Percentiles rank a stretch among this genome's conserved stretches.
These are phyloP conservation scores for Diaporthe caulivora DNA, from an alignment of 2,329 filamentous ascomycete species.

Conservation along the genomic window DNA sequence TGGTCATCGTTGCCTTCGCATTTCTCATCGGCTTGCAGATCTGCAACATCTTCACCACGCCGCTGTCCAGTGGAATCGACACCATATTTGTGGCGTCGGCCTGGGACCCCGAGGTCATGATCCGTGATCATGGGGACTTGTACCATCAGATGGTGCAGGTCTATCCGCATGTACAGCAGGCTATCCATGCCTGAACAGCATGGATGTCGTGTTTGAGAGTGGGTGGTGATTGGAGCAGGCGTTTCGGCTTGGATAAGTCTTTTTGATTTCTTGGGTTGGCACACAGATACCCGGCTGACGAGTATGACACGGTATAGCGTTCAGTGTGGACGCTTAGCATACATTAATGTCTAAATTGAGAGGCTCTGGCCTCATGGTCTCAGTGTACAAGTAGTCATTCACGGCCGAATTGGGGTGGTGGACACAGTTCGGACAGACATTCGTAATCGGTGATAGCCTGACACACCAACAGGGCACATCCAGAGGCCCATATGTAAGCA, in stretches of 20 bases:
- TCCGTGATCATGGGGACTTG: slow-evolving; percentile 83
- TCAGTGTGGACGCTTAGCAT: background rate
- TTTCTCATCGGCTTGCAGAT: slow-evolving; percentile 94
- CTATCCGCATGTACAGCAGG: slow-evolving; percentile 86
- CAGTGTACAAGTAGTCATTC: background rate
- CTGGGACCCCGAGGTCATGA: slow-evolving; percentile 80
- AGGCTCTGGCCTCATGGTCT: background rate
- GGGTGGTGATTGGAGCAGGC: background rate
- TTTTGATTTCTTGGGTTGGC: background rate
- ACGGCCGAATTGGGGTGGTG: no score
- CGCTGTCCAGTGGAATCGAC: slow-evolving; percentile 88
- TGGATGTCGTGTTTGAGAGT: background rate
- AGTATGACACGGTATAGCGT: background rate
- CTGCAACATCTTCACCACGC: slow-evolving; percentile 89
- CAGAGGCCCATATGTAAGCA: background rate
- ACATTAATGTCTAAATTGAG: slow-evolving; percentile 4
- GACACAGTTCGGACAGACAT: background rate
- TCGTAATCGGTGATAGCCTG: background rate
- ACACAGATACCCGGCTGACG: slow-evolving; percentile 1
- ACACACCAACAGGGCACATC: background rate
- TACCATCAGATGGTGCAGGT: slow-evolving; percentile 83
- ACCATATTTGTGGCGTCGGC: slow-evolving; percentile 88
- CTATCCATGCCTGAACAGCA: slow-evolving; percentile 72
- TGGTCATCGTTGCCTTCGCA: slow-evolving; percentile 84
- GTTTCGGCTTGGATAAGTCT: background rate